phyloP scores from a whole-genome alignment of 495 filamentous ascomycete genomes.

The Penicillium coffeae region DNA sequence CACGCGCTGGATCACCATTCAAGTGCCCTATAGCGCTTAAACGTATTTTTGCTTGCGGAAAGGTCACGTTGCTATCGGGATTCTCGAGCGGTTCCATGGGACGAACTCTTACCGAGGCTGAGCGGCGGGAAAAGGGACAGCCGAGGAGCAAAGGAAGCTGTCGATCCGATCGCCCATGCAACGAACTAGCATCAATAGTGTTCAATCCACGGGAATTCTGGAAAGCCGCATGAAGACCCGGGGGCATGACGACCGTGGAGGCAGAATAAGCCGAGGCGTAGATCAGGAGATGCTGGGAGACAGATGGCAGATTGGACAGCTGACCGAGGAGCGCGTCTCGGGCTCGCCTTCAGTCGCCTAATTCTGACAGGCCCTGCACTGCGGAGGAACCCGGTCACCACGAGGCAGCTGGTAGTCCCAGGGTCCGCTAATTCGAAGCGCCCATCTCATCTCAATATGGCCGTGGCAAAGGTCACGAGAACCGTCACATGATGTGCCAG shows the following conservation, averaged over 20 bases:
- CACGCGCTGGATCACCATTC: neutral
- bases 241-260: neutral
- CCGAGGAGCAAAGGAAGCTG: neutral
- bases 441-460: neutral
- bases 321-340: constrained; percentile 14
- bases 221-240: constrained; percentile 3
- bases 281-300: constrained; percentile 8
- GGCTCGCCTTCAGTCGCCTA: constrained; percentile 4
- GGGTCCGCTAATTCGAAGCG: neutral
- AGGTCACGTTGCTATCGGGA: neutral
- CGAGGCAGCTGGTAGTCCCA: neutral
- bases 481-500: constrained; percentile 21
- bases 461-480: constrained; percentile 24
- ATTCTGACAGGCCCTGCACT: neutral
- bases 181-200: too few species aligned
- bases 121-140: neutral
- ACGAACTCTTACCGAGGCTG: neutral
- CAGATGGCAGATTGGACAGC: constrained; percentile 4
- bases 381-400: neutral
- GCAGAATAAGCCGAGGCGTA: constrained; percentile 8
- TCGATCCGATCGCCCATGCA: neutral
- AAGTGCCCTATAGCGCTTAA: neutral
- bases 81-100: constrained; percentile 1
- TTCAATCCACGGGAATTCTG: too few species aligned
- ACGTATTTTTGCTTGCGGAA: neutral